Base-by-base conservation (phyloP, 192 early-diverging fungal genomes). In the Oehlia diaphana region DNA sequence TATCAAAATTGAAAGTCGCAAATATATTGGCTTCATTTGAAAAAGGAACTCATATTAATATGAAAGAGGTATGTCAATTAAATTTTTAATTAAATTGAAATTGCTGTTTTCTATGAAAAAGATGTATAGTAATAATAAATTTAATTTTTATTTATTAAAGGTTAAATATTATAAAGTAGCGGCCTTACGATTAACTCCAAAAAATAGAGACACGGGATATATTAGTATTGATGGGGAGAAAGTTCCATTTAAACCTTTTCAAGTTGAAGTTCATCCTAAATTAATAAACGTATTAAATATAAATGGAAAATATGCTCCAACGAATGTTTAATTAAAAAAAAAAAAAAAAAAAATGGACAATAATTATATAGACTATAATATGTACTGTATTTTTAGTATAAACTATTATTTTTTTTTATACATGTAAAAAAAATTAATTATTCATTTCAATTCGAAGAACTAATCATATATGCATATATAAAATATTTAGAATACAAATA, bases 211-310 rank as follows among this genome's bases (percentile, higher is more conserved):
- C 12, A 72, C 80, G 1, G 84, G 84, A 1, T 89, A 84, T 71
- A 80, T 91, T 3, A 82, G 88, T 2, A 85, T 91, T 79, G 90
- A 91, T 79, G 90, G 90, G 1, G 90, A 91, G 58, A 87, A 85
- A 63, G 84, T 85, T 26, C 86, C 87, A 2, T 81, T 82, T 44
- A 80, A 83, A 31, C 87, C 90, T 16, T 88, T 88, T 64, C 90
- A 91, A 68, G 88, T 89, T 16, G 86, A 91, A 72, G 87, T 89
- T 10, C 90, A 89, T 79, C 82, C 84, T 49, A 75, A 81, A 23
- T 62, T 89, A 9, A 80, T 84, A 19, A 83, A 71, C 37, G 80
- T 90, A 4, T 44, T 90, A 21, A 85, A 83, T 44, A 64, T 90
- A 28, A 80, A 84, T 6, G 85, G 85, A 23, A 80, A 80, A 39